These are phyloP conservation scores for Russula lepida DNA, from an alignment of 768 basidiomycete species.

Conservation along the genomic window DNA sequence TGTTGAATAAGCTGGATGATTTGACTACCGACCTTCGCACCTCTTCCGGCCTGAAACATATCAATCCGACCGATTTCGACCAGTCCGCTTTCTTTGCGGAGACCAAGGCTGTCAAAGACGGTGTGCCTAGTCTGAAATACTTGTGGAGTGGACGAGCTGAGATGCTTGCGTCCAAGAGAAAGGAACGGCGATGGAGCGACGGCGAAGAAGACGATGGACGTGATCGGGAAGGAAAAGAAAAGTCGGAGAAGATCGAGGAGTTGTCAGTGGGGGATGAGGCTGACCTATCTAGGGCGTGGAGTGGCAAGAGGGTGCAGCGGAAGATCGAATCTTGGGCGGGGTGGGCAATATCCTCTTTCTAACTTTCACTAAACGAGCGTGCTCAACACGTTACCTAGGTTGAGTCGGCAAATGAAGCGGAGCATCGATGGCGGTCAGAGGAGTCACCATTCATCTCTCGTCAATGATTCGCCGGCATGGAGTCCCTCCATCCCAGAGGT, in stretches of 20 bases:
- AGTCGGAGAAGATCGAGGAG: constrained; percentile 26
- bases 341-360: constrained; percentile 27
- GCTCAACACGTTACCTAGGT: constrained; percentile 13
- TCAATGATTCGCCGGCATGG: constrained; percentile 20
- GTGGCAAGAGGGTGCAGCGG: constrained; percentile 33
- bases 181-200: constrained; percentile 31
- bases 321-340: constrained; percentile 44
- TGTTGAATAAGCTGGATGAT: constrained; percentile 54
- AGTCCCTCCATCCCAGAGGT: constrained; percentile 32
- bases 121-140: constrained; percentile 27
- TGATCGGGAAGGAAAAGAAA: constrained; percentile 29
- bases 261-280: constrained; percentile 24
- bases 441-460: constrained; percentile 15
- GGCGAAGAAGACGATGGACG: constrained; percentile 32
- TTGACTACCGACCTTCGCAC: constrained; percentile 34
- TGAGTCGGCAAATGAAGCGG: constrained; percentile 29
- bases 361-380: neutral
- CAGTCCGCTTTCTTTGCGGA: constrained; percentile 41
- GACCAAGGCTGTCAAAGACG: constrained; percentile 28
- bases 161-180: constrained; percentile 28
- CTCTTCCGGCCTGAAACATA: constrained; percentile 18
- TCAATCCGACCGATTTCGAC: constrained; percentile 39
- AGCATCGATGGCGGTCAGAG: constrained; percentile 27
- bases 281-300: constrained; percentile 26
- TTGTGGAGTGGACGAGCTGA: constrained; percentile 31